phyloP scores from a whole-genome alignment of 768 basidiomycete species.

The Leccinum uliginosum region DNA sequence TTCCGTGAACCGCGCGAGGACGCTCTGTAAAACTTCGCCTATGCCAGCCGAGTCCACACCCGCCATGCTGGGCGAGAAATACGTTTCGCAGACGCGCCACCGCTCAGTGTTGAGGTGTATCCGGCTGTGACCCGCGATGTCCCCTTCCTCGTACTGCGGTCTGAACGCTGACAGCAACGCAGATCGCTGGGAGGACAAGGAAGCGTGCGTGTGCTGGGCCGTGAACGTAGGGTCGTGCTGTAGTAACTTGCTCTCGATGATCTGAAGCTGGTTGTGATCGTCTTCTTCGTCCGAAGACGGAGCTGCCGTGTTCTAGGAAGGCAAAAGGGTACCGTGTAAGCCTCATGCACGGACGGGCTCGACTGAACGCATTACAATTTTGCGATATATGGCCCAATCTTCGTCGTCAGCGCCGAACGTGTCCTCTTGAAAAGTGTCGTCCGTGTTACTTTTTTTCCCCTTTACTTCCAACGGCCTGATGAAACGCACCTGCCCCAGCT shows the following conservation, averaged over 20 bases:
- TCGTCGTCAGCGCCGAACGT: conserved; percentile 92
- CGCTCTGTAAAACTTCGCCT: conserved; percentile 84
- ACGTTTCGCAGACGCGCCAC: conserved; percentile 87
- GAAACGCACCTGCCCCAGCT: conserved; percentile 61
- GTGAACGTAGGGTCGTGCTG: conserved; percentile 84
- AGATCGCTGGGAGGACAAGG: conserved; percentile 70
- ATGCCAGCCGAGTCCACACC: conserved; percentile 93
- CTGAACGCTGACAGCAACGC: conserved; percentile 84
- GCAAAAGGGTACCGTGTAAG: neutral
- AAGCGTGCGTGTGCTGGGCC: conserved; percentile 73
- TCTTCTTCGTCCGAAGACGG: conserved; percentile 90
- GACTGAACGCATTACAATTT: conserved; percentile 61
- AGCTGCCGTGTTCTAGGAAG: conserved; percentile 56
- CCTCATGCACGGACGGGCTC: neutral
- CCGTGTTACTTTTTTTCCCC: conserved; percentile 3
- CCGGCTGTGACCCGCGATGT: conserved; percentile 64
- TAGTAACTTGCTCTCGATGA: conserved; percentile 78
- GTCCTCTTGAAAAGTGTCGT: conserved; percentile 56
- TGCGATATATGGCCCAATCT: conserved; percentile 97
- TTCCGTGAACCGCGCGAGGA: conserved; percentile 68
- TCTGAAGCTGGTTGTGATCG: conserved; percentile 63
- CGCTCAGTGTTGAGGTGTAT: conserved; percentile 89
- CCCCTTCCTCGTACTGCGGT: conserved; percentile 72
- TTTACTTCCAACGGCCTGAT: neutral
- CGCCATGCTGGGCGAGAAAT: conserved; percentile 91